Evolutionary conservation across 495 filamentous ascomycete genomes (phyloP), one percentile per base, ranked within the genome.

Genomic region (Trichoderma reesei): DNA sequence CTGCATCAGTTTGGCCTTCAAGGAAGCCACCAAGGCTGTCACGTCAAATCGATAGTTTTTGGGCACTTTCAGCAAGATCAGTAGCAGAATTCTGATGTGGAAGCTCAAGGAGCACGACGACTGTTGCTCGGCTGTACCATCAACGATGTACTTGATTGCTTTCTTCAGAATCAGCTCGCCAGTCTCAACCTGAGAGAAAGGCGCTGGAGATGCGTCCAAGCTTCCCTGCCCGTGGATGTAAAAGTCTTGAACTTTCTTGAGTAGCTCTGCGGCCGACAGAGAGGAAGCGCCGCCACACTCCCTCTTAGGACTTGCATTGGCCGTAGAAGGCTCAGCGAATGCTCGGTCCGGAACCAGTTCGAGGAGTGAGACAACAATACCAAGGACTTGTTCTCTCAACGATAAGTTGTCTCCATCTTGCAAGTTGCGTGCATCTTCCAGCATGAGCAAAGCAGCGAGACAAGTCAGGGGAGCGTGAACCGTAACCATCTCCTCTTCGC

Each of bases 401-500:
- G 65, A 61, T 10, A 59, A 33, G 33, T 60, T 64, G 11, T 61
- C 62, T 5, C 62, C 41, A 34, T 54, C 26, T 65, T 67, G 41
- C 65, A 65, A 31, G 68, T 65, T 41, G 33, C 20, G 38, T 6
- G 73, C 67, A 46, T 81, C 78, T 66, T 82, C 77, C 16, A 87
- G 69, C 72, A 82, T 87, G n/a, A 84, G 77, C 11, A 96, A 75
- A 11, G 90, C 74, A 10, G 87, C 82, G 14, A 96, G 71, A 16
- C 83, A 83, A 63, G 89, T 77, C 18, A 94, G 73, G 59, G 94
- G 94, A 39, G 90, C 86, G 75, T 99, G 94, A 3, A 88, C 75
- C 37, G 88, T 78, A 41, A 96, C 72, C 94, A 99, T 98, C 71
- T 99, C 94, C 72, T 98, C 93, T 73, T 98, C 94, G 61, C 87